phyloP scores from a whole-genome alignment of 805 yeast species.

The Suhomyces emberorum region DNA sequence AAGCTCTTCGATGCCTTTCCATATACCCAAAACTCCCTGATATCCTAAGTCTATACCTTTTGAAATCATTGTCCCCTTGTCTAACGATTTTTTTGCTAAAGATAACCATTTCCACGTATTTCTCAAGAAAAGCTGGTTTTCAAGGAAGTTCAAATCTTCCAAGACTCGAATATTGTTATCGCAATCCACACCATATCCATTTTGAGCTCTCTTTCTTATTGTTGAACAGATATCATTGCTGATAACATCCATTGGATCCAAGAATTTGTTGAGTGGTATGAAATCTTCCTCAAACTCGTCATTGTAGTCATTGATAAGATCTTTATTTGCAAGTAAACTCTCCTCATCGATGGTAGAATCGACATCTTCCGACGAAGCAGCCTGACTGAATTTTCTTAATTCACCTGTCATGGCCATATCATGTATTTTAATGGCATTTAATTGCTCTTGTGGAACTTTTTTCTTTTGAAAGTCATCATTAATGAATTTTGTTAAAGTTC shows the following conservation, averaged over 20 bases:
- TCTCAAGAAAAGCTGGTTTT: conserved; percentile 51
- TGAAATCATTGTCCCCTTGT: conserved; percentile 63
- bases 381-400: conserved; percentile 13
- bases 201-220: conserved; percentile 66
- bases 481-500: conserved; percentile 46
- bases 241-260: conserved; percentile 44
- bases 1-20: conserved; percentile 68
- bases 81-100: conserved; percentile 62
- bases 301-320: conserved; percentile 5
- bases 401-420: conserved; percentile 10
- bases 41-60: conserved; percentile 77
- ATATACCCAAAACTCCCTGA: conserved; percentile 84
- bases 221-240: conserved; percentile 70
- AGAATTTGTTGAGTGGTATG: conserved; percentile 26
- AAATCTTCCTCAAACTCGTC: conserved; percentile 24
- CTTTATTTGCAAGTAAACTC: conserved; percentile 9
- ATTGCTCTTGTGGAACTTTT: conserved; percentile 1
- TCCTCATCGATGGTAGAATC: conserved; percentile 33
- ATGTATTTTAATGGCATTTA: not conserved
- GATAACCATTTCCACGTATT: conserved; percentile 93
- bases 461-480: conserved; percentile 17
- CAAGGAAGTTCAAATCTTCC: conserved; percentile 48
- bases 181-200: conserved; percentile 72
- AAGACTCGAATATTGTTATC: conserved; percentile 58
- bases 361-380: conserved; percentile 21